Percentiles rank a stretch among this genome's conserved stretches.
These are phyloP conservation scores for Kazachstania sp. DNA, from an alignment of 1,139 yeast genomes.

Conservation along the genomic window DNA sequence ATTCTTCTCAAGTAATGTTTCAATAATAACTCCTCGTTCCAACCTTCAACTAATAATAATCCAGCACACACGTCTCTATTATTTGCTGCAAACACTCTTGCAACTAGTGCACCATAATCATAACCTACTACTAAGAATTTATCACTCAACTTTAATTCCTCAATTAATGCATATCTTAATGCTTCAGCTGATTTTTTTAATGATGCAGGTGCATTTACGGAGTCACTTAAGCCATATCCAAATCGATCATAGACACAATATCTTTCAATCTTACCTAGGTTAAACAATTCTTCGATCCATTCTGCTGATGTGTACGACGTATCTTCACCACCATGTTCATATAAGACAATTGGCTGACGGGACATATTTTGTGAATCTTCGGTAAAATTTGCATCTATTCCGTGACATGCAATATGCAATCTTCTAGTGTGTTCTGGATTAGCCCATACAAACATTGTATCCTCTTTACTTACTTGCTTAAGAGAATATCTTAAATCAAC, in stretches of 20 bases:
- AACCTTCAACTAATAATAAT: constrained; percentile 61
- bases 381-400: constrained; percentile 30
- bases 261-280: constrained; percentile 52
- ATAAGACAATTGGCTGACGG: constrained; percentile 51
- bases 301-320: constrained; percentile 53
- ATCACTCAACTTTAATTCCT: constrained; percentile 38
- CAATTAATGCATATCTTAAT: constrained; percentile 49
- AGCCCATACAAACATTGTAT: constrained; percentile 42
- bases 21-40: constrained; percentile 61
- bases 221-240: constrained; percentile 74
- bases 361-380: constrained; percentile 11
- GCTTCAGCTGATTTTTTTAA: constrained; percentile 57
- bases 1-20: constrained; percentile 34
- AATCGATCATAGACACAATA: constrained; percentile 86
- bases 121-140: constrained; percentile 65
- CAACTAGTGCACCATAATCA: constrained; percentile 76
- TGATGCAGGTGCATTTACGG: constrained; percentile 53
- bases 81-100: constrained; percentile 67
- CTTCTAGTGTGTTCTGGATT: constrained; percentile 41
- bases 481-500: constrained; percentile 14
- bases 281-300: constrained; percentile 67
- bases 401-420: constrained; percentile 57
- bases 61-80: constrained; percentile 51
- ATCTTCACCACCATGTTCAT: constrained; percentile 69
- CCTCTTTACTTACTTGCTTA: constrained; percentile 9